Percentiles rank a stretch among this genome's conserved stretches.
phyloP scores from a whole-genome alignment of 306 rosid genomes.

The Vicia villosa region DNA sequence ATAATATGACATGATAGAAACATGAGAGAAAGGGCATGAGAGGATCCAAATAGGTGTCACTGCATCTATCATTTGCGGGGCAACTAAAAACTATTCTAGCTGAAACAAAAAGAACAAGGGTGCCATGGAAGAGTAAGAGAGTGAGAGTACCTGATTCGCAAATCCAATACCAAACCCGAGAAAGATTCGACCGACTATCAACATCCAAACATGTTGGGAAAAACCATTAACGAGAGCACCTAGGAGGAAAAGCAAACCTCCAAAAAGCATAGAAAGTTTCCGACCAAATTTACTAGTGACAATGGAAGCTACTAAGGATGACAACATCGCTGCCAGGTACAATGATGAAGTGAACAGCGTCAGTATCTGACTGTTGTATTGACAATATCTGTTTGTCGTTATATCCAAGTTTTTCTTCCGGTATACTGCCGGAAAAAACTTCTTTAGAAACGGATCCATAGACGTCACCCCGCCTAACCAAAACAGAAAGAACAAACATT shows the following conservation, averaged over 20 bases:
- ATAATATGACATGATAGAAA: no score
- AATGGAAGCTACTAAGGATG: constrained; percentile 75
- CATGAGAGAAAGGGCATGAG: no score
- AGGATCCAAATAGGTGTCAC: no score
- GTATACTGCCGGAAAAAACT: constrained; percentile 71
- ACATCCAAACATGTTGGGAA: constrained; percentile 68
- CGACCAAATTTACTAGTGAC: constrained; percentile 76
- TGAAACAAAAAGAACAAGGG: no score
- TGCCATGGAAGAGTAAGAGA: no score
- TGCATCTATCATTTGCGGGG: no score
- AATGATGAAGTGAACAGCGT: constrained; percentile 91
- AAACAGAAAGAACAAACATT: neutral
- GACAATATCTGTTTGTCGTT: constrained; percentile 64
- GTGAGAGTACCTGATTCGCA: constrained; percentile 92
- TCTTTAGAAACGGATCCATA: constrained; percentile 69
- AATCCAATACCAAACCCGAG: constrained; percentile 95
- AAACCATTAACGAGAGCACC: constrained; percentile 80
- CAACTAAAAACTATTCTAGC: no score
- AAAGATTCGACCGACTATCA: constrained; percentile 82
- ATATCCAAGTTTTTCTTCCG: constrained; percentile 44
- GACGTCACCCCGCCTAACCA: constrained; percentile 85
- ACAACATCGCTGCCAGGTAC: constrained; percentile 77
- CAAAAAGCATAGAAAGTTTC: constrained; percentile 76
- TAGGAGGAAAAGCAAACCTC: constrained; percentile 65
- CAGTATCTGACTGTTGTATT: constrained; percentile 65